These are phyloP conservation scores for Termitomyces sp. DNA, from an alignment of 768 basidiomycete species.

Conservation along the genomic window DNA sequence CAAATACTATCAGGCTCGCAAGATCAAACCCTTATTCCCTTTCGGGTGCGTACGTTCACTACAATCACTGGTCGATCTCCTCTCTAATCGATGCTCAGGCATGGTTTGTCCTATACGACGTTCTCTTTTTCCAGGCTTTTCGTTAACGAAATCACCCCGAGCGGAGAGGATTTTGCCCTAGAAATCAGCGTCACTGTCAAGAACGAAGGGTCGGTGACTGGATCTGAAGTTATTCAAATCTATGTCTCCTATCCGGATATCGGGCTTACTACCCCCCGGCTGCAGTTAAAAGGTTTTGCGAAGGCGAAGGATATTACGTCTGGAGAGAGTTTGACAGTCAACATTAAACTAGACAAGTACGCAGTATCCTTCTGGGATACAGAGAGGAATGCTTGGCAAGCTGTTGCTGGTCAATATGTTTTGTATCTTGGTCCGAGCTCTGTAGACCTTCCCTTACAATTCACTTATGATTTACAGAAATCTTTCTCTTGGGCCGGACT, in stretches of 20 bases:
- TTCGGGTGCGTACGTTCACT: slow-evolving; percentile 42
- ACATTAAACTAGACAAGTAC: slow-evolving; percentile 54
- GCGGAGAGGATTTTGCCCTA: slow-evolving; percentile 25
- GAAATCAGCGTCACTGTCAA: slow-evolving; percentile 41
- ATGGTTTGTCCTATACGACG: slow-evolving; percentile 71
- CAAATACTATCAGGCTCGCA: slow-evolving; percentile 54
- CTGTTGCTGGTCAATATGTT: slow-evolving; percentile 43
- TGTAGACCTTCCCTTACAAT: slow-evolving; percentile 20
- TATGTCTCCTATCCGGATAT: slow-evolving; percentile 51
- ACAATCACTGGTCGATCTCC: neutral
- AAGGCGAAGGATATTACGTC: slow-evolving; percentile 51
- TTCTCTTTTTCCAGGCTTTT: slow-evolving; percentile 49
- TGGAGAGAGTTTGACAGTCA: slow-evolving; percentile 33
- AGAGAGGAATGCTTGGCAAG: slow-evolving; percentile 37
- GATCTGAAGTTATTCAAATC: slow-evolving; percentile 63
- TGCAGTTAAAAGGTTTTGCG: slow-evolving; percentile 60
- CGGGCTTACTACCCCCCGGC: slow-evolving; percentile 46
- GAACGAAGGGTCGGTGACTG: slow-evolving; percentile 48
- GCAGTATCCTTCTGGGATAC: slow-evolving; percentile 66
- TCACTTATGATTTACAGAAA: slow-evolving; percentile 17
- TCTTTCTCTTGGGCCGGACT: slow-evolving; percentile 26
- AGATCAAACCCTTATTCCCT: slow-evolving; percentile 53
- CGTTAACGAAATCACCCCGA: slow-evolving; percentile 23
- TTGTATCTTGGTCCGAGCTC: slow-evolving; percentile 40
- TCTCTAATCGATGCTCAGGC: slow-evolving; percentile 29